Conservation (phyloP, 2,329 filamentous ascomycete genomes). For the Diaporthe destruens region DNA sequence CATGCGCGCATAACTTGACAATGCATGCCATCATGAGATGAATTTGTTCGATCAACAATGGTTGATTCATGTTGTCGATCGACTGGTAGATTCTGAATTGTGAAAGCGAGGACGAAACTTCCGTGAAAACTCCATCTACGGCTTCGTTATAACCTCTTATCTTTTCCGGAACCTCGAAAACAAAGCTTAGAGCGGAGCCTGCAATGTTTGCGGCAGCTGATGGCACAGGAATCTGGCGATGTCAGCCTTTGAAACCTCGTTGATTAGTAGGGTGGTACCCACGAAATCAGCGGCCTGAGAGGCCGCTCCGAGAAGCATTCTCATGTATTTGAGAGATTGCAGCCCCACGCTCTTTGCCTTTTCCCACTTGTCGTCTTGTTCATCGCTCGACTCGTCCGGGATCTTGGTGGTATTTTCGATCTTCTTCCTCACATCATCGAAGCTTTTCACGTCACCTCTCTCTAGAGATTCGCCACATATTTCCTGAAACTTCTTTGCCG, state of each 20-base stretch:
- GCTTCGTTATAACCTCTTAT: conserved; percentile 46
- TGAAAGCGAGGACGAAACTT: conserved; percentile 45
- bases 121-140: conserved; percentile 43
- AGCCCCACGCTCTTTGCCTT: conserved; percentile 46
- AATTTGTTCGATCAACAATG: conserved; percentile 41
- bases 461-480: conserved; percentile 46
- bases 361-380: conserved; percentile 42
- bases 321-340: conserved; percentile 46
- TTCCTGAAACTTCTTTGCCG: conserved; percentile 14
- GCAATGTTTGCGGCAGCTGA: conserved; percentile 42
- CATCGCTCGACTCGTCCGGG: background rate
- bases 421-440: conserved; percentile 44
- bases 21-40: conserved; percentile 46
- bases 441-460: conserved; percentile 44
- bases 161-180: conserved; percentile 45
- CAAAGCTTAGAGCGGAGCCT: conserved; percentile 44
- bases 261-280: conserved; percentile 1
- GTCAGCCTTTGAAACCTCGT: background rate
- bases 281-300: conserved; percentile 44
- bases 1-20: conserved; percentile 47
- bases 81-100: conserved; percentile 46
- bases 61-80: conserved; percentile 42
- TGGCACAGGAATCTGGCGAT: conserved; percentile 44
- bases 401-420: conserved; percentile 42
- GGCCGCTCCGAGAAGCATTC: conserved; percentile 45